Base-by-base conservation (phyloP, 805 yeast species). In the Maudiozyma bulderi region DNA sequence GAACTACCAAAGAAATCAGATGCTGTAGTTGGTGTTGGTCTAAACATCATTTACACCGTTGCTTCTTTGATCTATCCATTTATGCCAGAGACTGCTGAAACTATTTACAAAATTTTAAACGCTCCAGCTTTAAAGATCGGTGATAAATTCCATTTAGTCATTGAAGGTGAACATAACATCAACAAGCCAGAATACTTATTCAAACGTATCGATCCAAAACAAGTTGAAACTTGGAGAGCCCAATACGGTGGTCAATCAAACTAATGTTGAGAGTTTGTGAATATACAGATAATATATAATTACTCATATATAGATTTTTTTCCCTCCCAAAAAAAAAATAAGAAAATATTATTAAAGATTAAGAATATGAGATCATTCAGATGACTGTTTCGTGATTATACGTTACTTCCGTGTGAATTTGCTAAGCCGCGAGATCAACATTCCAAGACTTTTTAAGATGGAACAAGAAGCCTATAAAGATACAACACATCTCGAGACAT, bases 161-260 rank as follows among this genome's bases (percentile, higher is more conserved):
- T 91, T 55, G 70, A 74, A 57, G 77, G 77, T 33, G 96, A 95
- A 34, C 98, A 93, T 68, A 79, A 83, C 69, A 84, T 91, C 54
- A 90, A 88, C 53, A 82, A 86, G 65, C 91, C 98, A 13, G 86
- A 86, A 70, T 88, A 91, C 70, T 75, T 91, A 71, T 93, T 93
- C 76, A 77, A 75, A 62, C 81, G 96, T 71, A 91, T 93, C 57
- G 98, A 90, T 57, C 95, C 86, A 61, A 81, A 81, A 71, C 83
- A 84, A 73, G 75, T 89, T 53, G 93, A 80, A 11, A 84, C 80
- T 60, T 88, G 96, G 95, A 83, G 95, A 72, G 68, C 72, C 47
- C 76, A 78, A 67, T 93, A 84, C 63, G 95, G 97, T 50, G 97
- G 97, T 40, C 74, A 79, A 57, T n/a, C 32, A 5, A 15, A 40